A percentile compares a stretch with the other conserved stretches of the same genome.
Conservation (phyloP, 23 red algal genomes). For the Gracilaria gracilis region DNA sequence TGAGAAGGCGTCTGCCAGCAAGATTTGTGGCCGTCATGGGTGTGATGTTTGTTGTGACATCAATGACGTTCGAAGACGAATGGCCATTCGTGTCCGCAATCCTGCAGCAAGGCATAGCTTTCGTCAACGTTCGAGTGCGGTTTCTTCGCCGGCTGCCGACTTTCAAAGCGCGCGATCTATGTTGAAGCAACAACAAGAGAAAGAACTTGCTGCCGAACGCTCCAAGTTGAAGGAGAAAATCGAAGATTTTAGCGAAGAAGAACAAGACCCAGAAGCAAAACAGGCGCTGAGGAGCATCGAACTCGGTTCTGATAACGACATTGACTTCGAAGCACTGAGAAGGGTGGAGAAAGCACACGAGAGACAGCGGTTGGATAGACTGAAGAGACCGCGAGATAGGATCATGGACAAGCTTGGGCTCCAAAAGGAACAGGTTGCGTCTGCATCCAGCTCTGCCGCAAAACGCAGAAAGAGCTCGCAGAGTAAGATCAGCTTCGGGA, state of each 20-base stretch:
- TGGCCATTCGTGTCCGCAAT: not conserved
- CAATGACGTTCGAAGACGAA: constrained; percentile 32
- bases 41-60: constrained; percentile 65
- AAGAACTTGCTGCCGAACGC: not conserved
- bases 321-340: constrained; percentile 8
- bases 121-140: not conserved
- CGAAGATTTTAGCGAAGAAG: constrained; percentile 54
- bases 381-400: constrained; percentile 45
- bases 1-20: constrained; percentile 49
- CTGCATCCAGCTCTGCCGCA: not conserved
- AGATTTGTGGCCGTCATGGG: constrained; percentile 47
- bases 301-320: constrained; percentile 5
- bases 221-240: not conserved
- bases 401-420: constrained; percentile 27
- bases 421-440: not conserved
- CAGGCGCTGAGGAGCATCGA: constrained; percentile 1
- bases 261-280: constrained; percentile 16
- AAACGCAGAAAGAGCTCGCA: constrained; percentile 22
- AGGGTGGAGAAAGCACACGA: constrained; percentile 31
- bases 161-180: constrained; percentile 64
- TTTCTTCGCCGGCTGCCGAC: constrained; percentile 40
- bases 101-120: not conserved
- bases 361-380: not conserved
- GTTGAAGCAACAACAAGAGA: constrained; percentile 37
- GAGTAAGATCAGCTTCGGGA: constrained; percentile 2